Evolutionary conservation across 1,139 yeast genomes (phyloP), one percentile per base, ranked within the genome.

Genomic region (Geotrichum fermentans): DNA sequence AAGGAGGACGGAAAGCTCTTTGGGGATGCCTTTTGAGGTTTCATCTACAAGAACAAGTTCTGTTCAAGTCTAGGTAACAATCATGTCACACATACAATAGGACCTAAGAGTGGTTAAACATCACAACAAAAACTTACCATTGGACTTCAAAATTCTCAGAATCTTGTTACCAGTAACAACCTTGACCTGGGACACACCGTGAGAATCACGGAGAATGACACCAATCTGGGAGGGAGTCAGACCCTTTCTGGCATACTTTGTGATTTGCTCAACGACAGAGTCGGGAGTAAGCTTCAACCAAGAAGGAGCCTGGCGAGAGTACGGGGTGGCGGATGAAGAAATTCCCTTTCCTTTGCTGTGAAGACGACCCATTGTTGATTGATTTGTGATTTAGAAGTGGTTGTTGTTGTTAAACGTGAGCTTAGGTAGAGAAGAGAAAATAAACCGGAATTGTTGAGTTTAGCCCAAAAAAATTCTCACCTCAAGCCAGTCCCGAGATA

Each of bases 191-290:
- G 97, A 83, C 69, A 92, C 97, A 78, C 98, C 98, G 80, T 94
- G 98, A 68, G 97, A 95, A 79, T 92, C 99, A 83, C 99, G 90
- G 75, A 92, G 88, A 71, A 89, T 77, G 71, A 92, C 98, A 86
- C 99, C 98, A 65, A 92, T 92, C 78, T 89, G 96, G 68, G 98
- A 92, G 70, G 99, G 99, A 66, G 97, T 88, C 75, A 89, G 79
- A 88, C 99, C 99, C 84, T 92, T 92, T 81, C 97, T 89, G 73
- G 99, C 98, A 81, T 89, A 88, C 86, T 92, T 94, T 90, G 84
- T 75, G 79, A 90, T 83, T 80, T 89, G 97, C 79, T 94, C 98
- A 75, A 90, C 89, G 68, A 92, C 95, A 64, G 89, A 87, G 65
- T 89, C 97, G 66, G 96, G 75, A 58, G 97, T 80, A 69, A 88